phyloP scores from a whole-genome alignment of 805 yeast genomes.

The Alloascoidea hylecoeti region DNA sequence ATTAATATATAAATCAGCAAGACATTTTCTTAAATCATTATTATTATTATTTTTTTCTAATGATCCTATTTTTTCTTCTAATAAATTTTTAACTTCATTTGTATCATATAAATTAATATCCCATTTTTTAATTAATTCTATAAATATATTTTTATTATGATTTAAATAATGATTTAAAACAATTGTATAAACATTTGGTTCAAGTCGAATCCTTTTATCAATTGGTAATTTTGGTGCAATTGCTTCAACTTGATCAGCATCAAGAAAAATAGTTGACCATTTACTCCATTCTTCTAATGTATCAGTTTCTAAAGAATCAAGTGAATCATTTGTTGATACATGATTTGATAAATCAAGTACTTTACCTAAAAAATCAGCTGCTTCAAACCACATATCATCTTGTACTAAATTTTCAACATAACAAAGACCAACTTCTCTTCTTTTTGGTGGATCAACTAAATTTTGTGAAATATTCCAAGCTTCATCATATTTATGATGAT shows the following conservation, averaged over 20 bases:
- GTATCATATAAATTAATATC: slow-evolving; percentile 36
- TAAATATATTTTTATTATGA: slow-evolving; percentile 13
- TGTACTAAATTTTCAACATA: slow-evolving; percentile 23
- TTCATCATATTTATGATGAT: slow-evolving; percentile 34
- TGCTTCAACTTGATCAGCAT: slow-evolving; percentile 26
- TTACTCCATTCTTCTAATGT: slow-evolving; percentile 42
- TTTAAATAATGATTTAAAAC: slow-evolving; percentile 32
- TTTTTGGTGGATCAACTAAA: slow-evolving; percentile 31
- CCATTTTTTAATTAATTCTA: slow-evolving; percentile 37
- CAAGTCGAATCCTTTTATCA: slow-evolving; percentile 20
- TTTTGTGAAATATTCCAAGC: slow-evolving; percentile 73
- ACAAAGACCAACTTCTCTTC: slow-evolving; percentile 46
- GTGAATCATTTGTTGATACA: slow-evolving; percentile 9
- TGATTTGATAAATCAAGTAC: slow-evolving; percentile 18
- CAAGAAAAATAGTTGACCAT: slow-evolving; percentile 41
- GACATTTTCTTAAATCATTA: slow-evolving; percentile 22
- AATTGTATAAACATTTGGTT: slow-evolving; percentile 26
- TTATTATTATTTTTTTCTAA: not conserved
- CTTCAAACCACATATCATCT: slow-evolving; percentile 36
- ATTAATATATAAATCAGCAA: slow-evolving; percentile 40
- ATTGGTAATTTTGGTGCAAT: slow-evolving; percentile 47
- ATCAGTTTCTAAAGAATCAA: slow-evolving; percentile 9
- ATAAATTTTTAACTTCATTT: slow-evolving; percentile 22
- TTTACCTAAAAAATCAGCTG: slow-evolving; percentile 32
- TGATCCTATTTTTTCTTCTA: slow-evolving; percentile 31